These are phyloP conservation scores for Arthrobotrys conoides DNA, from an alignment of 2,329 filamentous ascomycete genomes.

Conservation along the genomic window DNA sequence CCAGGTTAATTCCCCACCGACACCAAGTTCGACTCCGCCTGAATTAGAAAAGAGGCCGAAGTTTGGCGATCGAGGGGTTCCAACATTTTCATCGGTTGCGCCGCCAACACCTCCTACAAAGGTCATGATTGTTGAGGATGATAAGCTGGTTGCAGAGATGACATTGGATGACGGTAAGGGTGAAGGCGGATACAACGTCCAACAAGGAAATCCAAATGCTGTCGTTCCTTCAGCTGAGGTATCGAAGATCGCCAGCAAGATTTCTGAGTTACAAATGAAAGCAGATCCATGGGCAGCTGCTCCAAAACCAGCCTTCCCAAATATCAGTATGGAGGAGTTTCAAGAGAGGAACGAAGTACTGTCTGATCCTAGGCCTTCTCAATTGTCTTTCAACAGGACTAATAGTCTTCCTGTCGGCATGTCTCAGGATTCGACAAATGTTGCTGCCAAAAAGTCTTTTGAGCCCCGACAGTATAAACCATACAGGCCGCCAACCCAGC, in stretches of 20 bases:
- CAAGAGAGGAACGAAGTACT: conserved; percentile 49
- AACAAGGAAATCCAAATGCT: conserved; percentile 56
- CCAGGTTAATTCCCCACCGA: conserved; percentile 50
- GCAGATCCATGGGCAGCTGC: conserved; percentile 47
- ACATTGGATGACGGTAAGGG: conserved; percentile 45
- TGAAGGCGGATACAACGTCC: conserved; percentile 47
- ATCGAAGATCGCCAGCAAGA: conserved; percentile 54
- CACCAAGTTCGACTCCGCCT: conserved; percentile 52
- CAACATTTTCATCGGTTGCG: conserved; percentile 47
- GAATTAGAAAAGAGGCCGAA: conserved; percentile 57
- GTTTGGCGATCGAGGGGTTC: conserved; percentile 53
- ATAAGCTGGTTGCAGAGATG: conserved; percentile 57
- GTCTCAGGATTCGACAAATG: conserved; percentile 18
- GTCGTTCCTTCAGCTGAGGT: conserved; percentile 52
- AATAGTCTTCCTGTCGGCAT: conserved; percentile 51
- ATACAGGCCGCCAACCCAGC: conserved; percentile 47
- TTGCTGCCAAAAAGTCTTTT: conserved; percentile 31
- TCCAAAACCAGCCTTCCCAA: conserved; percentile 51
- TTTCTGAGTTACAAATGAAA: conserved; percentile 58
- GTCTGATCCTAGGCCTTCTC: conserved; percentile 17
- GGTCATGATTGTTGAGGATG: conserved; percentile 56
- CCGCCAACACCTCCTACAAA: conserved; percentile 58
- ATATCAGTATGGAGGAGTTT: conserved; percentile 55
- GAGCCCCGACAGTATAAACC: conserved; percentile 54
- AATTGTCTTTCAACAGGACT: conserved; percentile 48